These are phyloP conservation scores for Penstemon davidsonii DNA, from an alignment of 257 asterid species.

Conservation along the genomic window DNA sequence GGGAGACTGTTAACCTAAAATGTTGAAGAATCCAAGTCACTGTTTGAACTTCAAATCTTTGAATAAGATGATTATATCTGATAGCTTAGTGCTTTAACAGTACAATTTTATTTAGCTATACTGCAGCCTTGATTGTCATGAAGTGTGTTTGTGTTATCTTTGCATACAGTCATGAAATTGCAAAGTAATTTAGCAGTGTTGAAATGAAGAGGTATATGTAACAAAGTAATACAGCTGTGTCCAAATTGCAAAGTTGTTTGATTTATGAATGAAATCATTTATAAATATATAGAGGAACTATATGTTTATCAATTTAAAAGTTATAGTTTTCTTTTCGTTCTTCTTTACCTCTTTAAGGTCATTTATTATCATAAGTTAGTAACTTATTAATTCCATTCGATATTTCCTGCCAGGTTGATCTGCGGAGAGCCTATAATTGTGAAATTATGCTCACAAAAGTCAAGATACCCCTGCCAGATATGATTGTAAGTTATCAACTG, in stretches of 20 bases:
- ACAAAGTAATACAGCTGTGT: background rate
- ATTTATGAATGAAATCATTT: constrained; percentile 18
- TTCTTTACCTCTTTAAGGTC: constrained; percentile 13
- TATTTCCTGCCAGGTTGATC: constrained; percentile 66
- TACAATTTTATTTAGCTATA: background rate
- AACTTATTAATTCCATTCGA: constrained; percentile 24
- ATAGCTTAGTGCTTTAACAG: constrained; percentile 4
- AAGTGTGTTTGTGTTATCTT: background rate
- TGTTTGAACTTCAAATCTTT: constrained; percentile 20
- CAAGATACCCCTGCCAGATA: constrained; percentile 89
- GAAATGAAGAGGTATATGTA: constrained; percentile 1
- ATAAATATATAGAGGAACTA: background rate
- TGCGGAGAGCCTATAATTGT: constrained; percentile 96
- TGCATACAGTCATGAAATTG: constrained; percentile 1
- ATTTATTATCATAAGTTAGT: constrained; percentile 3
- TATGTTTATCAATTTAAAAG: constrained; percentile 3
- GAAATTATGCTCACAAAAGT: constrained; percentile 98
- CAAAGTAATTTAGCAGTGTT: constrained; percentile 15
- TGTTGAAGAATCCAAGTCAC: constrained; percentile 7
- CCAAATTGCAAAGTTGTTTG: background rate
- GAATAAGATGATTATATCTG: constrained; percentile 5
- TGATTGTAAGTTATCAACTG: constrained; percentile 71
- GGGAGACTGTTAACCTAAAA: constrained; percentile 11
- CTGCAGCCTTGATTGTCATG: background rate
- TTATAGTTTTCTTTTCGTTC: constrained; percentile 1